Base-by-base conservation (phyloP, 2,329 filamentous ascomycete genomes). In the Sporothrix luriei region DNA sequence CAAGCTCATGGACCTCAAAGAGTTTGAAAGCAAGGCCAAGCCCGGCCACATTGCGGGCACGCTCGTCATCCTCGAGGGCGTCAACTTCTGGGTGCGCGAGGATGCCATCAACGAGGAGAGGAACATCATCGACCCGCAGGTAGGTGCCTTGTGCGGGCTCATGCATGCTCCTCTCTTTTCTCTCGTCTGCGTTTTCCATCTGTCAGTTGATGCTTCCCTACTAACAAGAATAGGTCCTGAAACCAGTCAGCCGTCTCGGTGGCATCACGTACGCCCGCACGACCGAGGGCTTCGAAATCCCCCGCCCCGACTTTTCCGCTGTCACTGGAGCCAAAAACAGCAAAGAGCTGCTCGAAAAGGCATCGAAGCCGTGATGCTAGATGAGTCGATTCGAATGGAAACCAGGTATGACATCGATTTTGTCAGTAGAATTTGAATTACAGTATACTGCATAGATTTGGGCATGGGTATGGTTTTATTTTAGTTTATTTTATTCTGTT, bases 41-140 rank as follows among this genome's bases (percentile, higher is more conserved):
- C 90, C 90, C 0, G 93, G 91, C 2, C 90, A 89, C 80, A 93
- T 89, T 82, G 90, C 90, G 0, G 88, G 90, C 0, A 89, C 90
- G 4, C 76, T 97, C 72, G 90, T 87, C 1, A 85, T 97, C 46
- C 83, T 97, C 14, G 93, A 97, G 80, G 94, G 93, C 0, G 89
- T 91, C 46, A 84, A 90, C 38, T 97, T 97, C 77, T 97, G 94
- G 93, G 93, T 89, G 1, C 82, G 94, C 68, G 92, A 96, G 77
- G 94, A 97, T 80, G 93, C 93, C 2, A 82, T 97, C 71, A 92
- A 97, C 75, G 87, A 91, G 76, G 89, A 93, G 10, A 85, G 83
- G 76, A 92, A 88, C 73, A 75, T 92, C 54, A 83, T 98, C 70
- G 91, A 96, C 78, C 87, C 92, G 13, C 85, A 81, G 67, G 87